A percentile compares a stretch with the other conserved stretches of the same genome.
phyloP scores from a whole-genome alignment of 345 rosid genomes.

The Anastatica hierochuntica region DNA sequence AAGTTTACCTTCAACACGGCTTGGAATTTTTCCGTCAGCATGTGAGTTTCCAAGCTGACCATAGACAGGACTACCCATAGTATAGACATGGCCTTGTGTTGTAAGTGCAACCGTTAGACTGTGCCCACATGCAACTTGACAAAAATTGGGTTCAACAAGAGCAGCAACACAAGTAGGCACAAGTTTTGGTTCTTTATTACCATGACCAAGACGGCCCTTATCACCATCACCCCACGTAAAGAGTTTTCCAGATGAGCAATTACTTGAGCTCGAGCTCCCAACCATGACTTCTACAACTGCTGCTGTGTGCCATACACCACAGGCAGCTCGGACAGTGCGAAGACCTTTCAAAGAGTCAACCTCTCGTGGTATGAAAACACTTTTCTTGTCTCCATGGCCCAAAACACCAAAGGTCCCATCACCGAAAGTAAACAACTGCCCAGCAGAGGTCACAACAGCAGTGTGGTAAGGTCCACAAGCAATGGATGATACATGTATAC shows the following conservation, averaged over 20 bases:
- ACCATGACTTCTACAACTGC: slow-evolving; percentile 98
- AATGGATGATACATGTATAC: slow-evolving; percentile 51
- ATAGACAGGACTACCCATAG: slow-evolving; percentile 95
- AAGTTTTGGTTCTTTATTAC: slow-evolving; percentile 89
- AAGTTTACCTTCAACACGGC: slow-evolving; percentile 82
- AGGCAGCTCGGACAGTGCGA: slow-evolving; percentile 47
- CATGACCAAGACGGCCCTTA: slow-evolving; percentile 94
- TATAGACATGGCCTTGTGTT: slow-evolving; percentile 79
- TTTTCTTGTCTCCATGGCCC: slow-evolving; percentile 61
- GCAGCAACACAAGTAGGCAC: slow-evolving; percentile 98
- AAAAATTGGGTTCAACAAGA: slow-evolving; percentile 88
- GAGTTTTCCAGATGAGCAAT: slow-evolving; percentile 88
- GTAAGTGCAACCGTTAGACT: slow-evolving; percentile 88
- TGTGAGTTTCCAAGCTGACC: slow-evolving; percentile 93
- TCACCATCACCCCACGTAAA: slow-evolving; percentile 99
- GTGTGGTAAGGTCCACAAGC: slow-evolving; percentile 82
- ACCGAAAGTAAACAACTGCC: slow-evolving; percentile 68
- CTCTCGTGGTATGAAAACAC: slow-evolving; percentile 51
- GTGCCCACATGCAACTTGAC: slow-evolving; percentile 96
- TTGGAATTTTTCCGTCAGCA: slow-evolving; percentile 85
- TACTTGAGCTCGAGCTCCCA: slow-evolving; percentile 85
- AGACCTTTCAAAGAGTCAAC: slow-evolving; percentile 54
- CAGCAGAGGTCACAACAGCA: slow-evolving; percentile 55
- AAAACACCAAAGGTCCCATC: slow-evolving; percentile 78
- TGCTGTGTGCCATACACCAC: slow-evolving; percentile 85